Conservation (phyloP, 192 early-diverging fungal genomes). For the Coemansia sp. region DNA sequence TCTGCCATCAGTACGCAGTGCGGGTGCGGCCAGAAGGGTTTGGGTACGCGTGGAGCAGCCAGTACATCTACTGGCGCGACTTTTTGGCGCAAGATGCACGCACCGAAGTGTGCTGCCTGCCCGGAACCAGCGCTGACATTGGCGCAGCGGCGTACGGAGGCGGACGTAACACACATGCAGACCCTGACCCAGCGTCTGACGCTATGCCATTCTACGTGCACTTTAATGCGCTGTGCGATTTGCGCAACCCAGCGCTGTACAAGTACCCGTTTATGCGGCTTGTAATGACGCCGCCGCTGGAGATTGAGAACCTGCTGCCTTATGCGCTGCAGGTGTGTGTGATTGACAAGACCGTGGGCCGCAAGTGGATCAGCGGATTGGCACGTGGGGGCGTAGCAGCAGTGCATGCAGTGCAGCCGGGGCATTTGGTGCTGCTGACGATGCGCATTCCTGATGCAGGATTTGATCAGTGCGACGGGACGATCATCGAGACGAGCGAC, state of each 20-base stretch:
- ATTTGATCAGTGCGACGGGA: constrained; percentile 73
- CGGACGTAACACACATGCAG: neutral
- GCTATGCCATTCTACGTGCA: constrained; percentile 45
- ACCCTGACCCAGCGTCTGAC: neutral
- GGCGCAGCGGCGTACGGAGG: neutral
- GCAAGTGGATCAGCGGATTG: constrained; percentile 68
- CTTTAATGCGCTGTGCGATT: constrained; percentile 39
- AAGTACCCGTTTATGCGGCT: constrained; percentile 80
- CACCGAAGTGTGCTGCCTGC: constrained; percentile 58
- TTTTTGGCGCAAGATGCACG: constrained; percentile 50
- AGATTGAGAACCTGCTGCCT: constrained; percentile 94
- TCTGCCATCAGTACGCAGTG: constrained; percentile 76
- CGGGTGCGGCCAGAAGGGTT: constrained; percentile 80
- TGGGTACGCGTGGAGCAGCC: constrained; percentile 81
- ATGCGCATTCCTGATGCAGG: constrained; percentile 74
- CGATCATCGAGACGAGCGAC: constrained; percentile 82
- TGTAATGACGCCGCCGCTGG: constrained; percentile 72
- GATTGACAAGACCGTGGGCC: constrained; percentile 67
- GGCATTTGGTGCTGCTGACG: constrained; percentile 73
- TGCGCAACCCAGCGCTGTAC: constrained; percentile 45
- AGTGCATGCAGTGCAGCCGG: constrained; percentile 81
- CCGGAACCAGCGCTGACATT: constrained; percentile 10
- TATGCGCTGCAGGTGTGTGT: constrained; percentile 82
- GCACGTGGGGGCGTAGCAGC: constrained; percentile 69
- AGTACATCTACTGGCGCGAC: constrained; percentile 83